These are phyloP conservation scores for Ilex asprella DNA, from an alignment of 257 asterid genomes.

Conservation along the genomic window DNA sequence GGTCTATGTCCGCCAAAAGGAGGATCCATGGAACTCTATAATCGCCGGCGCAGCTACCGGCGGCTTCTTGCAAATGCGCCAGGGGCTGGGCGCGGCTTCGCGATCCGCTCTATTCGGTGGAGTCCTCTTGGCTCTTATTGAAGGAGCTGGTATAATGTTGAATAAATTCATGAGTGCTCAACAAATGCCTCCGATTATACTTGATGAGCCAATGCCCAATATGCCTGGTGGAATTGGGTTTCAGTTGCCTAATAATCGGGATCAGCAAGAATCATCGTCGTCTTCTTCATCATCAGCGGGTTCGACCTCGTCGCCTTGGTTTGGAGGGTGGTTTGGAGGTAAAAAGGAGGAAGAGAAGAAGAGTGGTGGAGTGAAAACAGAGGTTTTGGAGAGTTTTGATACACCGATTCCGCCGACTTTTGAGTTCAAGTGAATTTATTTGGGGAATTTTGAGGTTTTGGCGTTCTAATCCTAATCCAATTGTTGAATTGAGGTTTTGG, in stretches of 20 bases:
- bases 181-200: slow-evolving; percentile 13
- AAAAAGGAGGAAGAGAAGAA: slow-evolving; percentile 10
- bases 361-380: slow-evolving; percentile 14
- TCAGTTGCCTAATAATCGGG: background rate
- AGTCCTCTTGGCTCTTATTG: slow-evolving; percentile 24
- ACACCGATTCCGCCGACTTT: slow-evolving; percentile 25
- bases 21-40: slow-evolving; percentile 38
- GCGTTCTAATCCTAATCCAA: too few species aligned
- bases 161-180: slow-evolving; percentile 19
- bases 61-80: slow-evolving; percentile 26
- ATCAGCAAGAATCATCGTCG: background rate
- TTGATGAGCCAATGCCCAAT: slow-evolving; percentile 13
- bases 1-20: slow-evolving; percentile 29
- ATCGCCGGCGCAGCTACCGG: slow-evolving; percentile 31
- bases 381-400: slow-evolving; percentile 29
- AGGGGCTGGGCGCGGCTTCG: slow-evolving; percentile 19
- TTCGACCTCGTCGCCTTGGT: slow-evolving; percentile 15
- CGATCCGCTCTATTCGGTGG: slow-evolving; percentile 30
- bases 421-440: slow-evolving; percentile 4
- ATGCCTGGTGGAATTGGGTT: slow-evolving; percentile 6
- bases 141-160: slow-evolving; percentile 31
- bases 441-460: too few species aligned
- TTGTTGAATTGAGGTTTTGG: too few species aligned
- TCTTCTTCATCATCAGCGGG: background rate
- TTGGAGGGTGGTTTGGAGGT: slow-evolving; percentile 24